A percentile compares a stretch with the other conserved stretches of the same genome.
Conservation (phyloP, 2,329 filamentous ascomycete species). For the Neoarthrinium moseri region DNA sequence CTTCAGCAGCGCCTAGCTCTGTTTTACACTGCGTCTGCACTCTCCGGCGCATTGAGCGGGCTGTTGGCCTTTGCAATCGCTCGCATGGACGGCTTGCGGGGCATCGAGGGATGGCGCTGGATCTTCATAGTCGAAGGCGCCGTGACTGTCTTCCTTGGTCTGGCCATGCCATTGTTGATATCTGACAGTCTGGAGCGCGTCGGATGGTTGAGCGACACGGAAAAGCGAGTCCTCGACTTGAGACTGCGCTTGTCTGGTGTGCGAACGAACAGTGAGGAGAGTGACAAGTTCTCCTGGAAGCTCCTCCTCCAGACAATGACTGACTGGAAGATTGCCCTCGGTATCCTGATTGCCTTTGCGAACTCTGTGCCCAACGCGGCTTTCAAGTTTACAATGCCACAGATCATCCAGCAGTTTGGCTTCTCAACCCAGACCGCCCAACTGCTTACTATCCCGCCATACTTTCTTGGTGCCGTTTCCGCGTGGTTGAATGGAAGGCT, state of each 20-base stretch:
- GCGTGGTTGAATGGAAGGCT: conserved; percentile 24
- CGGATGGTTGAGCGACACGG: conserved; percentile 41
- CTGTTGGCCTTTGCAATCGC: conserved; percentile 47
- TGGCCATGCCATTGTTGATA: conserved; percentile 39
- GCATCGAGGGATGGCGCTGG: background rate
- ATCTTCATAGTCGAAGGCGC: conserved; percentile 33
- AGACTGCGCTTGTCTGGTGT: conserved; percentile 14
- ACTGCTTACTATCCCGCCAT: conserved; percentile 15
- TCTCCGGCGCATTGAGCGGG: conserved; percentile 10
- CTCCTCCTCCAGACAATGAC: conserved; percentile 29
- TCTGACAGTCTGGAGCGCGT: conserved; percentile 48
- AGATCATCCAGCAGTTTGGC: conserved; percentile 39
- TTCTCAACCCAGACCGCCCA: conserved; percentile 31
- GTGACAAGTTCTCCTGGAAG: conserved; percentile 15
- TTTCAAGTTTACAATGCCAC: conserved; percentile 28
- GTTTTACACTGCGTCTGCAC: conserved; percentile 20
- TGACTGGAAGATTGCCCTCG: conserved; percentile 37
- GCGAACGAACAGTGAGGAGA: conserved; percentile 5
- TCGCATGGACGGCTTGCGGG: conserved; percentile 18
- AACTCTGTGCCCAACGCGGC: conserved; percentile 27
- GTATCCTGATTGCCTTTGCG: conserved; percentile 32
- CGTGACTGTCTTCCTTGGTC: conserved; percentile 29
- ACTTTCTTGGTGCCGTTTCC: conserved; percentile 22
- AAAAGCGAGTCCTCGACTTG: conserved; percentile 30
- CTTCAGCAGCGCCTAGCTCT: conserved; percentile 20